These are phyloP conservation scores for Gyromitra esculenta DNA, from an alignment of 2,329 filamentous ascomycete genomes.

Conservation along the genomic window DNA sequence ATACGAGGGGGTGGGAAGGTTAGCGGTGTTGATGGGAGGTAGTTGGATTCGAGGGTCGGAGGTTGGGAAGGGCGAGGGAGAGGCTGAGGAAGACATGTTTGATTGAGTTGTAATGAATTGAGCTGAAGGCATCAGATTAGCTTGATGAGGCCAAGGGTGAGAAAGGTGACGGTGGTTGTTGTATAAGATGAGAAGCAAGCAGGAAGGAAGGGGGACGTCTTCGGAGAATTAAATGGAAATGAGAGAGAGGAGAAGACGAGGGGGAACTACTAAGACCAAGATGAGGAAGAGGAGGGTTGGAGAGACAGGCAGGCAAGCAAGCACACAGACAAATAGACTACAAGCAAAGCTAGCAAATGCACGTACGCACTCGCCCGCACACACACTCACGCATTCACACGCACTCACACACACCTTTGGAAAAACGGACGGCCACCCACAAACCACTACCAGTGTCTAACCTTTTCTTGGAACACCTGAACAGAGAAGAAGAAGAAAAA, in stretches of 20 bases:
- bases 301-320: slow-evolving; percentile 45
- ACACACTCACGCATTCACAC: slow-evolving; percentile 34
- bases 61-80: slow-evolving; percentile 52
- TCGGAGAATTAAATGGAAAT: slow-evolving; percentile 54
- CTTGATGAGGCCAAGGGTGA: slow-evolving; percentile 48
- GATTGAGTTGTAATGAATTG: slow-evolving; percentile 48
- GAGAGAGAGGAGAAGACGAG: slow-evolving; percentile 8
- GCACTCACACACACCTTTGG: slow-evolving; percentile 44
- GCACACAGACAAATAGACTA: slow-evolving; percentile 49
- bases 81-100: slow-evolving; percentile 49
- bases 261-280: slow-evolving; percentile 19
- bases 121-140: slow-evolving; percentile 51
- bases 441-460: slow-evolving; percentile 47
- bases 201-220: slow-evolving; percentile 32
- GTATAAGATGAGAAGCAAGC: slow-evolving; percentile 50
- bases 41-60: slow-evolving; percentile 53
- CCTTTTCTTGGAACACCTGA: slow-evolving; percentile 39
- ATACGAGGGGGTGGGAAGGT: slow-evolving; percentile 34
- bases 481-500: not conserved
- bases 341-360: slow-evolving; percentile 40
- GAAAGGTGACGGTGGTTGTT: slow-evolving; percentile 6
- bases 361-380: slow-evolving; percentile 35
- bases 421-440: slow-evolving; percentile 43
- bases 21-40: slow-evolving; percentile 54
- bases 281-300: slow-evolving; percentile 27